Percentiles rank a stretch among this genome's conserved stretches.
phyloP scores from a whole-genome alignment of 768 basidiomycete genomes.

The Boletus sp. region DNA sequence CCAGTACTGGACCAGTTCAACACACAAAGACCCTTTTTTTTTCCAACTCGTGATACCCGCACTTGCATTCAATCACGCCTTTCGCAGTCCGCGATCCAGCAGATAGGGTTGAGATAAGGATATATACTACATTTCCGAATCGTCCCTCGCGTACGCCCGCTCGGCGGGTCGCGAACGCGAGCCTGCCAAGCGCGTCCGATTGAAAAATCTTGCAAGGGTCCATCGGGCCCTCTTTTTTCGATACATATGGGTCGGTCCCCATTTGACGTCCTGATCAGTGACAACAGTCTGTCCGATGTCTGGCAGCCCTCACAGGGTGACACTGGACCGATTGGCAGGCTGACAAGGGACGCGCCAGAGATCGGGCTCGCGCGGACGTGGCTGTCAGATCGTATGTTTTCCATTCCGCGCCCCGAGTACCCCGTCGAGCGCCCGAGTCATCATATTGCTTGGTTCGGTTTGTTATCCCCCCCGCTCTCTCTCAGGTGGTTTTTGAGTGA shows the following conservation, averaged over 20 bases:
- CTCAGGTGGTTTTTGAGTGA: no score
- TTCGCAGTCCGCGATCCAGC: constrained; percentile 9
- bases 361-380: no score
- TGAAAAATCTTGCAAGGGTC: neutral
- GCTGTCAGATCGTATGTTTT: no score
- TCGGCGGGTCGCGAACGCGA: neutral
- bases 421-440: no score
- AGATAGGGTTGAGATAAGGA: neutral
- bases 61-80: neutral
- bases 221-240: neutral
- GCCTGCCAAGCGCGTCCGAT: neutral
- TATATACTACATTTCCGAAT: neutral
- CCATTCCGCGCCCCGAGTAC: no score
- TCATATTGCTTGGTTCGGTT: no score
- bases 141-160: neutral
- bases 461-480: no score
- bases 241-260: neutral
- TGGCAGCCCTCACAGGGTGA: no score
- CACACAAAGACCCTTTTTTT: neutral
- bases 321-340: no score
- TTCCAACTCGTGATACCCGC: neutral
- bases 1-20: constrained; percentile 2
- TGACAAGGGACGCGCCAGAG: no score
- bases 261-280: no score
- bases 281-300: no score